Conservation (phyloP, 805 yeast species). For the Cyberlindnera mrakii region DNA sequence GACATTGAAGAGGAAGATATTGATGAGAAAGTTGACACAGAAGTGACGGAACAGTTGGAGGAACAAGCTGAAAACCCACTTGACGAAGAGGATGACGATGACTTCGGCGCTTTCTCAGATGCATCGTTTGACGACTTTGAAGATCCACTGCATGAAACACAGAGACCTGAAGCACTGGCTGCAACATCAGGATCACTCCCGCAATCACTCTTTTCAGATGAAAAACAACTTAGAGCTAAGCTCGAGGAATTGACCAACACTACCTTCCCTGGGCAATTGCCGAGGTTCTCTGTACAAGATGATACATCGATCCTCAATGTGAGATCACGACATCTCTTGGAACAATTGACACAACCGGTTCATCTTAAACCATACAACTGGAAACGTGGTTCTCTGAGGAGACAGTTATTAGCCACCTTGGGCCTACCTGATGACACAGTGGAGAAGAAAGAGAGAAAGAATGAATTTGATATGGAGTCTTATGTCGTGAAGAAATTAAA, state of each 20-base stretch:
- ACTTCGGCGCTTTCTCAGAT: slow-evolving; percentile 28
- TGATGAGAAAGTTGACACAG: too few species aligned
- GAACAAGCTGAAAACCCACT: neutral
- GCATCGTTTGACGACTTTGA: slow-evolving; percentile 30
- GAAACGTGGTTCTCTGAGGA: slow-evolving; percentile 60
- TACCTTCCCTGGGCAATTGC: slow-evolving; percentile 10
- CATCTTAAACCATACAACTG: slow-evolving; percentile 58
- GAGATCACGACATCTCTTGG: slow-evolving; percentile 36
- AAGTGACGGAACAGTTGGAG: too few species aligned
- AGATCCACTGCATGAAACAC: slow-evolving; percentile 9
- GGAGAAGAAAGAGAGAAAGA: slow-evolving; percentile 37
- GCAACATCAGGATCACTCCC: slow-evolving; percentile 9
- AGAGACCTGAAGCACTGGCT: neutral
- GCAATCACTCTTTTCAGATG: slow-evolving; percentile 10
- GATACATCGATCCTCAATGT: slow-evolving; percentile 22
- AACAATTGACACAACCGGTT: slow-evolving; percentile 41
- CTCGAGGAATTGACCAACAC: slow-evolving; percentile 4
- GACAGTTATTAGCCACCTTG: slow-evolving; percentile 54
- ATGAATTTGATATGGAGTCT: slow-evolving; percentile 18
- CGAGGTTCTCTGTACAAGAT: slow-evolving; percentile 4
- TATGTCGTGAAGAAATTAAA: slow-evolving; percentile 22
- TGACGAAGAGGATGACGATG: slow-evolving; percentile 22
- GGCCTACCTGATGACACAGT: slow-evolving; percentile 65
- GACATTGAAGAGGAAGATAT: too few species aligned
- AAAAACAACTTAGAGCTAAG: slow-evolving; percentile 4